phyloP scores from a whole-genome alignment of 495 filamentous ascomycete genomes.

The Aspergillus kassunensis region DNA sequence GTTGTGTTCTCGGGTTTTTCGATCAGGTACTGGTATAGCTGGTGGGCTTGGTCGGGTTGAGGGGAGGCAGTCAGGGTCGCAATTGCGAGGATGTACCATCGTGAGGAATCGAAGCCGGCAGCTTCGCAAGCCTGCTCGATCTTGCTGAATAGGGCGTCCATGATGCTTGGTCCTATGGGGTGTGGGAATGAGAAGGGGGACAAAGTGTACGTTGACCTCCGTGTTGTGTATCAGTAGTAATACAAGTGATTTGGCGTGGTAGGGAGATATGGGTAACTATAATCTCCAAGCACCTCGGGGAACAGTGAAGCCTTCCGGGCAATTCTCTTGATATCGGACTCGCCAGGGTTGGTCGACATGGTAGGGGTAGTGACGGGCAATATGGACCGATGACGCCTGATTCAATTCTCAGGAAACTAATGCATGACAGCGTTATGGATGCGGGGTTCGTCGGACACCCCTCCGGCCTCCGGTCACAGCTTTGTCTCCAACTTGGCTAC shows the following conservation, averaged over 20 bases:
- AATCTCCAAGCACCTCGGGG: no score
- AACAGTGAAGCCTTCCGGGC: no score
- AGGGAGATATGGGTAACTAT: no score
- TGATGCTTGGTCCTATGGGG: background rate
- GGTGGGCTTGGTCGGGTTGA: background rate
- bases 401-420: no score
- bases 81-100: background rate
- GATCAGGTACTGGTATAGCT: background rate
- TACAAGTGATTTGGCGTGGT: no score
- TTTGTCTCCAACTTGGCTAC: background rate
- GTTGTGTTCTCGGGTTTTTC: background rate
- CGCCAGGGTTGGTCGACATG: no score
- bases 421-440: background rate
- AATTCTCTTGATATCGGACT: no score
- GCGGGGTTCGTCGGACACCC: background rate
- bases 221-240: no score
- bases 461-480: background rate
- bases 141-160: background rate
- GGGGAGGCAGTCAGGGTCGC: background rate
- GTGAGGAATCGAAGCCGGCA: background rate
- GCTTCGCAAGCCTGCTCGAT: background rate
- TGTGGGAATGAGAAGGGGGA: background rate
- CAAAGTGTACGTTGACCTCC: background rate
- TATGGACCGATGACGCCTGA: no score
- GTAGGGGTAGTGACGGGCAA: no score